Evolutionary conservation across 176 grass and related monocot genomes (phyloP).

Genomic region (Stipa capillata): DNA sequence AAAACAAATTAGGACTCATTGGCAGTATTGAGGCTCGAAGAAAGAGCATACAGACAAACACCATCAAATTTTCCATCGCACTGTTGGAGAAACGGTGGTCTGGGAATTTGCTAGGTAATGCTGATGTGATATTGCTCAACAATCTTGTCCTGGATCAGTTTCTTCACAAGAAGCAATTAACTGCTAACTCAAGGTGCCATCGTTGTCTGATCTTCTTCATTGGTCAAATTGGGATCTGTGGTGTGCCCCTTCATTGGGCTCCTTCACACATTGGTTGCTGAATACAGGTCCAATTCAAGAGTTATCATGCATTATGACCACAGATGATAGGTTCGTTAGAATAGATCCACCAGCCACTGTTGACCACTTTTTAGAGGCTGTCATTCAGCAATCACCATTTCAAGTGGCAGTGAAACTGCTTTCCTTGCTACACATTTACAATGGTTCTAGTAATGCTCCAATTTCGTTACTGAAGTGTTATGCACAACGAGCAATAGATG

Average conservation of each 20-base stretch:
- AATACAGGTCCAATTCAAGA: constrained; percentile 43
- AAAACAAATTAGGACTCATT: constrained; percentile 10
- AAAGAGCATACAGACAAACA: constrained; percentile 20
- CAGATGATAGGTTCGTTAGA: constrained; percentile 59
- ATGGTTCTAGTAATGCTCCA: constrained; percentile 57
- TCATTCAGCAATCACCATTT: constrained; percentile 65
- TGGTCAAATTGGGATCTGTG: constrained; percentile 81
- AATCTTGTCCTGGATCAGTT: constrained; percentile 23
- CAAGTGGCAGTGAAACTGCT: constrained; percentile 71
- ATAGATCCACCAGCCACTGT: constrained; percentile 61
- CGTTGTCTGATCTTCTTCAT: constrained; percentile 63
- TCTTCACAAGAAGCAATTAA: constrained; percentile 39
- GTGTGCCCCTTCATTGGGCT: constrained; percentile 70
- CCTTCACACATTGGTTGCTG: constrained; percentile 69
- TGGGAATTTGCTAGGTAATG: background rate
- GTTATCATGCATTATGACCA: constrained; percentile 62
- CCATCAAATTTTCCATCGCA: constrained; percentile 40
- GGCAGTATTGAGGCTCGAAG: constrained; percentile 13
- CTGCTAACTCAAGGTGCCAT: constrained; percentile 53
- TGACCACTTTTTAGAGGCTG: constrained; percentile 67
- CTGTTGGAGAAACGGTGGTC: constrained; percentile 38
- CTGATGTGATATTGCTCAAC: background rate
- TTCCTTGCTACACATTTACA: constrained; percentile 65
- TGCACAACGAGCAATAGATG: constrained; percentile 48
- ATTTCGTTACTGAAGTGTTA: constrained; percentile 82